Base-by-base conservation (phyloP, 768 basidiomycete genomes). In the Daedalea quercina region DNA sequence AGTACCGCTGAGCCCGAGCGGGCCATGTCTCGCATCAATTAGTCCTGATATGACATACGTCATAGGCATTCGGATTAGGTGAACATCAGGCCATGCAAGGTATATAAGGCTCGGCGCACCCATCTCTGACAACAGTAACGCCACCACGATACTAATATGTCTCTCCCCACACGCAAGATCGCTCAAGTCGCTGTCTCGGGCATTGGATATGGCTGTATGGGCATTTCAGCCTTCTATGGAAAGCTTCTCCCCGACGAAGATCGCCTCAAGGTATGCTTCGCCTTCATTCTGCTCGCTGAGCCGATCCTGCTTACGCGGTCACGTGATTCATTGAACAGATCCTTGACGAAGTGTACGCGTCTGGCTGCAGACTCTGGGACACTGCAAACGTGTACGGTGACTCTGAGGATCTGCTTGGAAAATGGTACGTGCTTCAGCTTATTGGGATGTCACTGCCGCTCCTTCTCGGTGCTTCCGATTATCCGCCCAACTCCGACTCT, bases 191-290 rank as follows among this genome's bases (percentile, higher is more conserved):
- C 68, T 12, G 75, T 81, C n/a, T 69, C 74, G 7, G 76, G 76
- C 20, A 72, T 86, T 11, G 82, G 83, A 1, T 82, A 78, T 53
- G 84, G 84, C 4, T 67, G 74, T 7, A 84, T 84, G 83, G 81
- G 79, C 6, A 59, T 84, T 11, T 75, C 76, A 13, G 70, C 66
- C 1, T 69, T 62, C 42, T 82, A 81, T 52, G 81, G 82, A n/a
- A 52, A 61, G 1, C 60, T 63, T 0, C 67, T 67, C 13, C 54
- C 71, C 3, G 82, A 86, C 53, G 80, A 85, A 56, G 80, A 84
- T 49, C 71, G 81, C 1, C 74, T 85, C 58, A 77, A 79, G 75
- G 81, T 81, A 47, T 24, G 62, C 20, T 9, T 12, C 1, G 6
- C 3, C n/a, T 20, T 26, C 13, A 24, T 12, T 9, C 24, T 8